Conservation (phyloP, 2,329 filamentous ascomycete species). For the Ceratocystis huliohia region DNA sequence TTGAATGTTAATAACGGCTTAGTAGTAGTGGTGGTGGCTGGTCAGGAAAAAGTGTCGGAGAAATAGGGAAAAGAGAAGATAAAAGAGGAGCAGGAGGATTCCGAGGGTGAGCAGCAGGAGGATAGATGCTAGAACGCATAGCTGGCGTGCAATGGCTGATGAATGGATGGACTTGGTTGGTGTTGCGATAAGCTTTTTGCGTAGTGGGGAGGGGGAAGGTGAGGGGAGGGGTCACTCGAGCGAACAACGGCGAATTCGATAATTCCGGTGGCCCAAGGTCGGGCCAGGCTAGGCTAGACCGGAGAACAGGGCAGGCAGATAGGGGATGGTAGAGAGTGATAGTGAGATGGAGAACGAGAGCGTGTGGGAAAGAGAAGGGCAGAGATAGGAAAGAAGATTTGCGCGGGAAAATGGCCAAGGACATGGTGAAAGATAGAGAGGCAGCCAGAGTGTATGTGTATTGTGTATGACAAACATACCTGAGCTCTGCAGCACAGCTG, state of each 20-base stretch:
- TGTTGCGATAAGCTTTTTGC: background rate
- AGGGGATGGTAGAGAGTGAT: background rate
- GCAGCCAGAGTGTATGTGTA: background rate
- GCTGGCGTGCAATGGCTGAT: background rate
- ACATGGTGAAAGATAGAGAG: background rate
- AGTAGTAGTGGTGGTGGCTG: background rate
- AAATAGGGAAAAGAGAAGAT: background rate
- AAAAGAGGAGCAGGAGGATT: background rate
- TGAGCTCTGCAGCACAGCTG: slow-evolving; percentile 22
- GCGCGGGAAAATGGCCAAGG: background rate
- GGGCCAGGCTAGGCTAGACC: background rate
- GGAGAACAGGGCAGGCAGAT: background rate
- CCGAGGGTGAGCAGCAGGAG: background rate
- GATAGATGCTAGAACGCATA: background rate
- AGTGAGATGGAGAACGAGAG: background rate
- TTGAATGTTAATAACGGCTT: background rate
- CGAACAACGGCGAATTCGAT: background rate
- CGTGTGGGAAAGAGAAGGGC: background rate
- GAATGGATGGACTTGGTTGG: background rate
- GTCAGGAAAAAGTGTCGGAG: background rate
- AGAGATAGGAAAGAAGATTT: slow-evolving; percentile 7
- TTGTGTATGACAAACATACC: slow-evolving; percentile 12
- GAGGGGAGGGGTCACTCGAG: background rate
- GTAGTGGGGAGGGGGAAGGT: background rate
- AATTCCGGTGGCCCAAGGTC: background rate